A percentile compares a stretch with the other conserved stretches of the same genome.
Evolutionary conservation across 1,139 yeast species (phyloP).

Genomic region (Diutina siamensis): DNA sequence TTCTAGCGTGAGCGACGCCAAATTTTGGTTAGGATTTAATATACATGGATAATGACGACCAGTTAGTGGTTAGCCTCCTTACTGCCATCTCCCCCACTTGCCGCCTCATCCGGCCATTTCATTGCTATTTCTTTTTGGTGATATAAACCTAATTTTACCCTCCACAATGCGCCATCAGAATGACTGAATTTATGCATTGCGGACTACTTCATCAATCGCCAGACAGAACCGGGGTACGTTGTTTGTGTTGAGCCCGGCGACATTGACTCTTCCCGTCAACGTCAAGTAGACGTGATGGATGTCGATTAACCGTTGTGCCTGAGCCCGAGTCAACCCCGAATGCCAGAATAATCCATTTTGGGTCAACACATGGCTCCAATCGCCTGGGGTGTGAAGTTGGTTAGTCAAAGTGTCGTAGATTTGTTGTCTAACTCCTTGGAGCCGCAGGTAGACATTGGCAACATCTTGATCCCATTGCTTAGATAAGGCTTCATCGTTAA

Average conservation of each 20-base stretch:
- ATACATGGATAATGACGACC: no score
- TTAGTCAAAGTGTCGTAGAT: slow-evolving; percentile 17
- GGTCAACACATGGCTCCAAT: slow-evolving; percentile 26
- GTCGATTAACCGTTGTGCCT: slow-evolving; percentile 19
- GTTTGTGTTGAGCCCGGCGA: slow-evolving; percentile 29
- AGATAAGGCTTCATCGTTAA: slow-evolving; percentile 15
- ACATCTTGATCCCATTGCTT: slow-evolving; percentile 27
- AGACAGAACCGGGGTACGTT: slow-evolving; percentile 26
- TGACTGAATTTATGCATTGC: slow-evolving; percentile 10
- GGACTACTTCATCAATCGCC: slow-evolving; percentile 28
- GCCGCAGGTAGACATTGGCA: slow-evolving; percentile 17
- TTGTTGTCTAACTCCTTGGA: slow-evolving; percentile 18
- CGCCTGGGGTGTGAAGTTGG: slow-evolving; percentile 29
- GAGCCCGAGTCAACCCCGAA: slow-evolving; percentile 25
- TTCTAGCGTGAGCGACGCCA: slow-evolving; percentile 5
- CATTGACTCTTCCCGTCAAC: slow-evolving; percentile 28
- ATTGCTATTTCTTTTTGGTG: no score
- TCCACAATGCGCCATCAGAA: no score
- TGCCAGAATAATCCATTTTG: slow-evolving; percentile 36
- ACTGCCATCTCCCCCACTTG: no score
- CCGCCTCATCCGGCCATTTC: no score
- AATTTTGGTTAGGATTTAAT: slow-evolving; percentile 1
- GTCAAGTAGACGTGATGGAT: slow-evolving; percentile 29
- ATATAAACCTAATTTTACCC: no score
- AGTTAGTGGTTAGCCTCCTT: no score